These are phyloP conservation scores for Apiospora kogelbergensis DNA, from an alignment of 2,329 filamentous ascomycete species.

Conservation along the genomic window DNA sequence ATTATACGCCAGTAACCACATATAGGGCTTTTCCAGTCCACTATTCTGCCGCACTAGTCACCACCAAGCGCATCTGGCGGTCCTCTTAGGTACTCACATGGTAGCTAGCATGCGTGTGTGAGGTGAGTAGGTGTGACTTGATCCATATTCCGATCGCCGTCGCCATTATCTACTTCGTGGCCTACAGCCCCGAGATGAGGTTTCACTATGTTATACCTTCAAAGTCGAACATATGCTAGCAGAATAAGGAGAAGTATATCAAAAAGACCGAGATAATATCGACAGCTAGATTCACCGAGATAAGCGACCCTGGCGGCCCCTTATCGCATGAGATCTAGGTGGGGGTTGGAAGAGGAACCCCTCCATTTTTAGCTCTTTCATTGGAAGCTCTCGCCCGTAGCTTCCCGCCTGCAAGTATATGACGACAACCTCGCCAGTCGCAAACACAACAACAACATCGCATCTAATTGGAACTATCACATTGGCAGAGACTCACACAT, in stretches of 20 bases:
- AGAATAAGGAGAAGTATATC: not conserved
- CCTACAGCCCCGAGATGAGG: no score
- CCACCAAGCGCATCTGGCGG: no score
- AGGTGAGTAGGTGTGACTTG: no score
- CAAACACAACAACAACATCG: not conserved
- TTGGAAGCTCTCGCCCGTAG: constrained; percentile 1
- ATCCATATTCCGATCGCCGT: no score
- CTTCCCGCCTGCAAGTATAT: not conserved
- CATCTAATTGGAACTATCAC: not conserved
- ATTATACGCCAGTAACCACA: no score
- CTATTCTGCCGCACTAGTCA: no score
- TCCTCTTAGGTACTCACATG: no score
- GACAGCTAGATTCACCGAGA: not conserved
- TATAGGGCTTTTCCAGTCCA: no score
- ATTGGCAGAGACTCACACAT: not conserved
- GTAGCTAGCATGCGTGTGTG: no score
- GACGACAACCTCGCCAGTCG: constrained; percentile 7
- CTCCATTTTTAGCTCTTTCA: constrained; percentile 1
- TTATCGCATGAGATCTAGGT: not conserved
- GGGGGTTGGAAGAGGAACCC: not conserved
- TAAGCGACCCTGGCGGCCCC: not conserved
- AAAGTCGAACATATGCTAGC: not conserved
- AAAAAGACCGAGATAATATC: not conserved
- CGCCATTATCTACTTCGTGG: no score
- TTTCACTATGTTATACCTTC: no score